Conservation (phyloP, 2,329 filamentous ascomycete genomes). For the Tolypocladium inflatum region DNA sequence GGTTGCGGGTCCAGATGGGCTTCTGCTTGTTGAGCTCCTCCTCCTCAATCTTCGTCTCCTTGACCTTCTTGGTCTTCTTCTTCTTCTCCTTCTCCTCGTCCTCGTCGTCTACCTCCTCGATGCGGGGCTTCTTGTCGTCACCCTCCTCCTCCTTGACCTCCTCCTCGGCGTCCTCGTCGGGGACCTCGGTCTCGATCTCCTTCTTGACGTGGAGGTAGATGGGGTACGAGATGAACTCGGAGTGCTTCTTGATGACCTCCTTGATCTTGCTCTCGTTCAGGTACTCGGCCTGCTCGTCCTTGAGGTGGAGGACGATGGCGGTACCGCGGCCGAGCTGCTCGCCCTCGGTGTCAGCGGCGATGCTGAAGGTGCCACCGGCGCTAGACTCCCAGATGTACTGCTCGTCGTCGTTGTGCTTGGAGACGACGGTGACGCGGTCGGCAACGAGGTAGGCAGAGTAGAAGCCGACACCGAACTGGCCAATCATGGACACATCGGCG, state of each 20-base stretch:
- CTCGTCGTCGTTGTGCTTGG: constrained; percentile 99
- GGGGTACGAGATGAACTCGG: constrained; percentile 99
- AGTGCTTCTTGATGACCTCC: constrained; percentile 99
- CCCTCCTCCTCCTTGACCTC: constrained; percentile 56
- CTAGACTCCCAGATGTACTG: constrained; percentile 99
- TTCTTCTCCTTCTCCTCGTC: constrained; percentile 84
- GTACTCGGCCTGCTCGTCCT: constrained; percentile 99
- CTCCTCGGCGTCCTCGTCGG: constrained; percentile 84
- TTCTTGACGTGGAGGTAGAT: constrained; percentile 99
- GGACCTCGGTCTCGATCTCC: constrained; percentile 98
- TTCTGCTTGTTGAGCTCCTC: constrained; percentile 99
- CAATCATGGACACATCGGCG: constrained; percentile 99
- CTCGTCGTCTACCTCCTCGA: constrained; percentile 83
- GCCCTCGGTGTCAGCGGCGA: constrained; percentile 81
- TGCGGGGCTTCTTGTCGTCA: constrained; percentile 91
- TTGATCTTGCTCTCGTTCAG: constrained; percentile 98
- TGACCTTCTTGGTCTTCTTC: constrained; percentile 98
- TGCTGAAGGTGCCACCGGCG: constrained; percentile 94
- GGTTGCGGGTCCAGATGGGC: constrained; percentile 99
- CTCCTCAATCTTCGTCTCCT: constrained; percentile 97
- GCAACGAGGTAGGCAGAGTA: constrained; percentile 99
- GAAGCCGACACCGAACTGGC: constrained; percentile 99
- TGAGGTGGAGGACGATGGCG: constrained; percentile 97
- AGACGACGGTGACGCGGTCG: constrained; percentile 89
- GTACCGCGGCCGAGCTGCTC: constrained; percentile 88